Percentiles rank a stretch among this genome's conserved stretches.
phyloP scores from a whole-genome alignment of 805 yeast species.

The Kuraishia cidri region DNA sequence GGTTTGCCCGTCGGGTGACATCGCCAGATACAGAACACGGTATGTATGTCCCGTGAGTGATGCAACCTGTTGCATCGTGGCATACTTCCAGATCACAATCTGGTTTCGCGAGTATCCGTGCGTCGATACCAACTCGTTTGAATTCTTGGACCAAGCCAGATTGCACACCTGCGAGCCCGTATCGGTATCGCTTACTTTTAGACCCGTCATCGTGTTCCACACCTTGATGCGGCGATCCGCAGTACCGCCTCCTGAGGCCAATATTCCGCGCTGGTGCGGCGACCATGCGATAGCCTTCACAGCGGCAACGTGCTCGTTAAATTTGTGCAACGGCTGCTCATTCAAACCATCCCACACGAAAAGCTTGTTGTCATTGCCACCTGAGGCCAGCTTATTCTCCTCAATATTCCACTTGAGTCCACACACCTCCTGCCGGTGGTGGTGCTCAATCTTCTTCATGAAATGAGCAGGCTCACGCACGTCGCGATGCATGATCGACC shows the following conservation, averaged over 20 bases:
- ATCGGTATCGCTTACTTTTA: constrained; percentile 68
- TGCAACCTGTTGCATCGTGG: constrained; percentile 87
- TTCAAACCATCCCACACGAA: constrained; percentile 82
- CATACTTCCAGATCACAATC: constrained; percentile 89
- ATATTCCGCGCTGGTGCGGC: constrained; percentile 88
- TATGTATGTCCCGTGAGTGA: constrained; percentile 91
- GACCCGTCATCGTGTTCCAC: constrained; percentile 85
- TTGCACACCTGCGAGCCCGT: constrained; percentile 97
- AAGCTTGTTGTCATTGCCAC: constrained; percentile 88
- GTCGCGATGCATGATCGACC: constrained; percentile 80
- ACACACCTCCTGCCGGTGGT: constrained; percentile 90
- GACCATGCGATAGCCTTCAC: constrained; percentile 97
- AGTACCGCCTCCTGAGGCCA: constrained; percentile 97
- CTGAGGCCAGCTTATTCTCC: constrained; percentile 87
- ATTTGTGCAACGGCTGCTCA: constrained; percentile 57
- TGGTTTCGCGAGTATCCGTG: constrained; percentile 93
- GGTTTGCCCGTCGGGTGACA: constrained; percentile 94
- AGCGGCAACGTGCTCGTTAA: constrained; percentile 86
- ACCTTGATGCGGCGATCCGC: constrained; percentile 84
- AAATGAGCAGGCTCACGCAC: constrained; percentile 82
- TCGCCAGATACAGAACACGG: constrained; percentile 79
- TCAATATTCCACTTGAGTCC: constrained; percentile 92
- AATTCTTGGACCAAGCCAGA: constrained; percentile 84
- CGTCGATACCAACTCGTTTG: constrained; percentile 87
- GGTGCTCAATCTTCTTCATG: constrained; percentile 52